Conservation (phyloP, 108 stramenopile species). For the Conticribra weissflogii region DNA sequence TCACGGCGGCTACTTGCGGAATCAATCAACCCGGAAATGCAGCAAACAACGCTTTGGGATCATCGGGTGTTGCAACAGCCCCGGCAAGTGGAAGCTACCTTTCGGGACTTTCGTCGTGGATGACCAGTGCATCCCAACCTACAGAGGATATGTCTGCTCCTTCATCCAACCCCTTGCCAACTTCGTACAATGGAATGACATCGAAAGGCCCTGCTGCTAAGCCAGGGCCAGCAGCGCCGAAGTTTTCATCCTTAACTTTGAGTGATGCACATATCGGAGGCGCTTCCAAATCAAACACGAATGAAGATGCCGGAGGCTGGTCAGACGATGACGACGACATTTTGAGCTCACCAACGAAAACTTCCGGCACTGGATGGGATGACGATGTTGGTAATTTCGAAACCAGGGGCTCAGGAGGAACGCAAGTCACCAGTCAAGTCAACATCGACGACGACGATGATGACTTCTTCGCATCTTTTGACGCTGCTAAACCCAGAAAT, state of each 20-base stretch:
- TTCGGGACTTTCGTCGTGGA: slow-evolving; percentile 78
- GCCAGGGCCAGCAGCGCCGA: slow-evolving; percentile 37
- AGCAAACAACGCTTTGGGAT: slow-evolving; percentile 5
- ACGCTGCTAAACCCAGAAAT: slow-evolving; percentile 36
- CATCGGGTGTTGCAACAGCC: slow-evolving; percentile 26
- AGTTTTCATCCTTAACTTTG: slow-evolving; percentile 55
- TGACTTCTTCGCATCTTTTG: slow-evolving; percentile 74
- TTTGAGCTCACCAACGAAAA: slow-evolving; percentile 1
- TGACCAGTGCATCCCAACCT: slow-evolving; percentile 47
- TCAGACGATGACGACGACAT: slow-evolving; percentile 29
- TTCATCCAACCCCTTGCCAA: not conserved
- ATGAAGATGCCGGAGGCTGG: slow-evolving; percentile 20
- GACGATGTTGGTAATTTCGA: slow-evolving; percentile 52
- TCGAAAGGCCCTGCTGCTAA: slow-evolving; percentile 18
- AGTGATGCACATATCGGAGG: slow-evolving; percentile 65
- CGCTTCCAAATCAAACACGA: slow-evolving; percentile 27
- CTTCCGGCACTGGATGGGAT: slow-evolving; percentile 29
- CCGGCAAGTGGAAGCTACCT: slow-evolving; percentile 61
- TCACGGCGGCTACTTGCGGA: slow-evolving; percentile 40
- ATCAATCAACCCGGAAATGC: slow-evolving; percentile 18
- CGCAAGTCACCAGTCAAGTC: slow-evolving; percentile 10
- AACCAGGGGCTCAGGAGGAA: slow-evolving; percentile 31
- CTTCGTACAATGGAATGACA: slow-evolving; percentile 14
- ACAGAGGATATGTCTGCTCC: slow-evolving; percentile 10
- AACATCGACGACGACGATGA: slow-evolving; percentile 36